Base-by-base conservation (phyloP, 208 protist genomes). In the Eutreptiella sp. region DNA sequence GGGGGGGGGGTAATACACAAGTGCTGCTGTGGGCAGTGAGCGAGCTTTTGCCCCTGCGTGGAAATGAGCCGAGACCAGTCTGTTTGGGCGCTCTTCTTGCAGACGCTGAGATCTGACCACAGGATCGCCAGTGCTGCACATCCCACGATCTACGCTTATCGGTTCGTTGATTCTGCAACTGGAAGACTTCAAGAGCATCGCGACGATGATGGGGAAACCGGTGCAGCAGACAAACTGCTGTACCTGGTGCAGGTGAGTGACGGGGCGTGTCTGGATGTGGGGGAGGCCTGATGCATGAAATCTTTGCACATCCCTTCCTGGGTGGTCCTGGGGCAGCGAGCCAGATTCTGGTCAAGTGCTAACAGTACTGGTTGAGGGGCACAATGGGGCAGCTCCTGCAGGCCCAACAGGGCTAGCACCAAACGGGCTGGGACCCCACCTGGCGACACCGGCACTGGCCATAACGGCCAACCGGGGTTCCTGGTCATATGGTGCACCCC, bases 201-300 rank as follows among this genome's bases (percentile, higher is more conserved):
- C 50, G 89, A 97, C 47, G 92, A 97, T 68, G 93, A 97, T 53
- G 93, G 91, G 1, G 90, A 97, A 71, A 75, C 57, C 4, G 88
- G 88, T 0, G 86, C 87, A 0, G 72, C 83, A 5, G 50, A 67
- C 1, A 80, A 84, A 39, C 81, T 94, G 46, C 63, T 89, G 48
- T 94, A 91, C 64, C 45, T 92, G 26, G 53, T 92, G 41, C 80
- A 94, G 35, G n/a, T 75, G 85, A 38, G 46, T 87, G 59, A 66
- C 81, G 2, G 80, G 88, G 26, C 71, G 86, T 21, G 83, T 80
- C 5, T 90, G 85, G 53, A 61, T 90, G 0, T n/a, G n/a, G n/a
- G n/a, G n/a, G n/a, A n/a, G n/a, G 36, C n/a, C n/a, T n/a, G 36
- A 41, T 41, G 36, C 36, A 41, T 41, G 14, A 54, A 4, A 5